Evolutionary conservation across 345 rosid species (phyloP), one percentile per base, ranked within the genome.

Genomic region (Nasturtium officinale): DNA sequence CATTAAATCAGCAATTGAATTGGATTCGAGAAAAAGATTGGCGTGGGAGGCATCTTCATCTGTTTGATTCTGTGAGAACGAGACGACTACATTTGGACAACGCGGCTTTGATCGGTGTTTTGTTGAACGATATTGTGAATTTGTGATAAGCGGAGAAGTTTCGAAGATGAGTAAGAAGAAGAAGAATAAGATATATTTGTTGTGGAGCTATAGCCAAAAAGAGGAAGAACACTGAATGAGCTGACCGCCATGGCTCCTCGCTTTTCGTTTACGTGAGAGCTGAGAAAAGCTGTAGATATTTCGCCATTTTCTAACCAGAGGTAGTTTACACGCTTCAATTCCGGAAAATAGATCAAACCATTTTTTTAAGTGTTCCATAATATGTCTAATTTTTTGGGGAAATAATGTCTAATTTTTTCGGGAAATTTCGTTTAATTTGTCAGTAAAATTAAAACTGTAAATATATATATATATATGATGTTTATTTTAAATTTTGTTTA

Each of bases 1-100:
- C 96, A 91, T 79, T 85, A 86, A 91, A 83, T 89, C 96, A 5
- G 89, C 91, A 48, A 94, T 86, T 20, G 95, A 87, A 65, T 84
- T 86, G 83, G 70, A 80, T 51, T 73, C 76, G 20, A 83, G 75
- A 25, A 91, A 94, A 65, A 82, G 77, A 32, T 79, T 80, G 18
- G 86, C 70, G 40, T 82, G 70, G 5, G 90, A 83, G 47, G 38
- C 88, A 70, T 86, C 87, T 55, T 86, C 86, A 7, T 75, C 26
- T 5, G 67, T 17, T 20, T 80, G 84, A 43, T 65, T 59, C 18
- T 62, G 10, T 30, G 86, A 79, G 30, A 72, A 79, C 25, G 79
- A 68, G 28, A 73, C 63, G 35, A 58, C 32, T 10, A 80, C 46
- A 58, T 79, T 65, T 6, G 79, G 48, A 38, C 33, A 60, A 61